A percentile compares a stretch with the other conserved stretches of the same genome.
These are phyloP conservation scores for Colletotrichum viniferum DNA, from an alignment of 2,329 filamentous ascomycete genomes.

Conservation along the genomic window DNA sequence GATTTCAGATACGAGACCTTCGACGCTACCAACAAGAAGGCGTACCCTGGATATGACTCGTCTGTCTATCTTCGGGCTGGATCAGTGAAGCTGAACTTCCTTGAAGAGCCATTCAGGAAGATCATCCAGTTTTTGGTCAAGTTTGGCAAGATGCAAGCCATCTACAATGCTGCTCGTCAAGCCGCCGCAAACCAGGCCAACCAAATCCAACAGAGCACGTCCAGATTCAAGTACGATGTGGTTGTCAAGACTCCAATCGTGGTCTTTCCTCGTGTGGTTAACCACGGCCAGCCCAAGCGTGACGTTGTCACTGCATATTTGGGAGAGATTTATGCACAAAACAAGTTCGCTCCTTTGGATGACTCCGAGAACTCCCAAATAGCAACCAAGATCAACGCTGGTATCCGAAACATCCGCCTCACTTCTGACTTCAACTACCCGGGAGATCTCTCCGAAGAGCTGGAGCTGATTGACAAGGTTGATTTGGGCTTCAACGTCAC, in stretches of 20 bases:
- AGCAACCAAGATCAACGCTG: constrained; percentile 88
- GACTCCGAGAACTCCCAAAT: constrained; percentile 75
- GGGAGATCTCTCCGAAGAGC: constrained; percentile 74
- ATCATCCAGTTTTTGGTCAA: constrained; percentile 98
- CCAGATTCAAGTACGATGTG: constrained; percentile 92
- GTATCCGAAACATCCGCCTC: constrained; percentile 88
- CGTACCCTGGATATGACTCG: constrained; percentile 93
- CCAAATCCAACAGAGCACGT: constrained; percentile 88
- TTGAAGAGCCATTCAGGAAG: constrained; percentile 96
- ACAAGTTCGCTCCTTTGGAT: constrained; percentile 85
- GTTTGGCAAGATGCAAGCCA: constrained; percentile 99
- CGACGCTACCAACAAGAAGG: constrained; percentile 69
- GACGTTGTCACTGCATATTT: constrained; percentile 92
- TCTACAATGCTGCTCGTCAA: constrained; percentile 96
- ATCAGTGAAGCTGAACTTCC: constrained; percentile 95
- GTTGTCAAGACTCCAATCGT: constrained; percentile 94
- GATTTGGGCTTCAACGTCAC: constrained; percentile 93
- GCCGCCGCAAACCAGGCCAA: constrained; percentile 93
- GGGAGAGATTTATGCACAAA: constrained; percentile 96
- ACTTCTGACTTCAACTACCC: constrained; percentile 89
- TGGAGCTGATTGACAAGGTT: constrained; percentile 97
- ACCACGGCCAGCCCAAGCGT: constrained; percentile 70
- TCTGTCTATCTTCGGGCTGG: constrained; percentile 89
- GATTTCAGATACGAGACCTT: constrained; percentile 99
- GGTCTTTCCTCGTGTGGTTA: constrained; percentile 83